A percentile compares a stretch with the other conserved stretches of the same genome.
Conservation (phyloP, 192 early-diverging fungal genomes). For the Coemansia sp. region DNA sequence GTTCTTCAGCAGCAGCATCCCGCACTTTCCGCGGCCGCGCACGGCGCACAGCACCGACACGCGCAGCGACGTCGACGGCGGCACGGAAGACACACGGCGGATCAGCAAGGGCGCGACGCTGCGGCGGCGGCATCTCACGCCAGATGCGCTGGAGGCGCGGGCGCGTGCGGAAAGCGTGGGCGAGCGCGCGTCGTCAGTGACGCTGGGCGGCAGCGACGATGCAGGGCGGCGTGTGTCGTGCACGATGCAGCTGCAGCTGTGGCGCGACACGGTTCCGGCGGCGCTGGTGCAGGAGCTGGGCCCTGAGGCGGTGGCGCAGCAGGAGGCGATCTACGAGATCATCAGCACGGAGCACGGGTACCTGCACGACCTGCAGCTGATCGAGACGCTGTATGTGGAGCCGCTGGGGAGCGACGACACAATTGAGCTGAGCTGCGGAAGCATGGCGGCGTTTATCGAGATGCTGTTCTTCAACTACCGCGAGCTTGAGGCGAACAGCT, state of each 20-base stretch:
- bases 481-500: conserved; percentile 61
- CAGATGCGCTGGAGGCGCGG: background rate
- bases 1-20: conserved; percentile 11
- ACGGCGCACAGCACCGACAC: background rate
- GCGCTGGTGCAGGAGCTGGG: conserved; percentile 30
- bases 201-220: conserved; percentile 10
- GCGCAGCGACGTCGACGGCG: background rate
- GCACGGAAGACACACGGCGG: background rate
- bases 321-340: conserved; percentile 90
- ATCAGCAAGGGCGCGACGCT: conserved; percentile 1
- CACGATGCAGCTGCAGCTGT: conserved; percentile 44
- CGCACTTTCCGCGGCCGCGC: conserved; percentile 12
- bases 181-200: background rate
- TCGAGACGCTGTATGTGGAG: conserved; percentile 70
- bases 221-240: conserved; percentile 10
- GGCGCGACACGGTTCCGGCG: conserved; percentile 45
- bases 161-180: background rate
- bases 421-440: conserved; percentile 11
- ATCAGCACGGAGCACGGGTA: conserved; percentile 87
- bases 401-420: conserved; percentile 47
- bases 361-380: conserved; percentile 79
- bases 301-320: conserved; percentile 44
- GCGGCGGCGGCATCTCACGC: conserved; percentile 4
- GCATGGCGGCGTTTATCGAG: conserved; percentile 64
- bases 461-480: conserved; percentile 74